Base-by-base conservation (phyloP, 352 stramenopile genomes). In the Globisporangium emineosum region DNA sequence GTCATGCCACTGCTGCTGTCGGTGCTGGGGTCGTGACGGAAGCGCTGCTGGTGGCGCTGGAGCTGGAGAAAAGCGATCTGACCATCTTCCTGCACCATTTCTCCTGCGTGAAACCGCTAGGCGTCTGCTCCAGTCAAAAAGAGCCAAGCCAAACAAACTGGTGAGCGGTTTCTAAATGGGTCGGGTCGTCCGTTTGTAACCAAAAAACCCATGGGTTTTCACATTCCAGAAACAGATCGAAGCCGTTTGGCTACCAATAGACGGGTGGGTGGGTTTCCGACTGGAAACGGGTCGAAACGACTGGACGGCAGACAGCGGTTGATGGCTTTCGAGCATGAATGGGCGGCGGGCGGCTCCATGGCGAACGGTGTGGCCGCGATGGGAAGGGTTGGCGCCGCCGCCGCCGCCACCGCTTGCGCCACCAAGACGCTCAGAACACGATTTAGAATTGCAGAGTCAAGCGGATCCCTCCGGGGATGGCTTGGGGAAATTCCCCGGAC, bases 381-480 rank as follows among this genome's bases (percentile, higher is more conserved):
- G 55, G 13, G 12, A 21, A 45, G 5, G 17, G 15, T n/a, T n/a
- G 21, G 6, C 25, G 50, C 25, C 35, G 29, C 10, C 21, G 49
- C 5, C 8, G 12, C 45, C 9, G 21, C 23, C 10, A 5, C 47
- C 1, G 29, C 25, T n/a, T 23, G n/a, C 23, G 12, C 12, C 49
- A 17, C 5, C 50, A 37, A 13, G 9, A 2, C 2, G 8, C 54
- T 81, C 82, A 93, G 83, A 94, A 92, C 85, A 92, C 85, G 81
- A 94, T 91, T 94, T 94, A 94, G 85, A 94, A 94, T 94, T 94
- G 85, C 85, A 76, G 78, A 92, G 85, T 94, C 85, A 94, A 94
- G 85, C 78, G 79, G 81, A 77, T 73, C 60, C 62, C 30, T 29
- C 35, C 68, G 60, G 62, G 55, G 77, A 73, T 77, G 82, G 72